Percentiles rank a stretch among this genome's conserved stretches.
Conservation (phyloP, 2,329 filamentous ascomycete species). For the Gnomoniopsis sp. region DNA sequence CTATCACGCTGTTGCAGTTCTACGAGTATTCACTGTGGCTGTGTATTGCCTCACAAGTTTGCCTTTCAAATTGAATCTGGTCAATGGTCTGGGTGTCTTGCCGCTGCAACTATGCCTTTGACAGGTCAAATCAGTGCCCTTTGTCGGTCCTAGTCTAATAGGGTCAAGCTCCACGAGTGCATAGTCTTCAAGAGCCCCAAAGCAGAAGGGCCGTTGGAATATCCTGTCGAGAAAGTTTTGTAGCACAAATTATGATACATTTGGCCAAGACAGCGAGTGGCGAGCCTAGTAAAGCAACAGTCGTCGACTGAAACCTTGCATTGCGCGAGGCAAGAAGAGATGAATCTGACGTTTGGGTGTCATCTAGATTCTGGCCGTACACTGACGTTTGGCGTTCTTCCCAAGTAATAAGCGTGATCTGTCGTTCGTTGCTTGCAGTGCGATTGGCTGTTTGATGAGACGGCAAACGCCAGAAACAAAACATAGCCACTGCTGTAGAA, state of each 20-base stretch:
- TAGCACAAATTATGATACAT: background rate
- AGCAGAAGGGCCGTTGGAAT: background rate
- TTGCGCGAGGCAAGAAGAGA: conserved; percentile 12
- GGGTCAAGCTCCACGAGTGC: background rate
- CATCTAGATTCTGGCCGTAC: conserved; percentile 7
- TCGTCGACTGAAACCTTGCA: conserved; percentile 13
- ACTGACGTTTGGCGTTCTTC: conserved; percentile 8
- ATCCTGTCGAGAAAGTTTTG: background rate
- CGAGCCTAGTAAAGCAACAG: conserved; percentile 14
- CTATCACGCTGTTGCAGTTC: too few relatives aligned
- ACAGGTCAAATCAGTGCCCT: background rate
- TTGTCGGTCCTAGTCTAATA: background rate
- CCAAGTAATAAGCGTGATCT: conserved; percentile 5
- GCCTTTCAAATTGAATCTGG: background rate
- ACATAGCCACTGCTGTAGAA: conserved; percentile 2
- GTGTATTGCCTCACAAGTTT: background rate
- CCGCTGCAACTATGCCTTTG: background rate
- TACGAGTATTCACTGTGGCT: too few relatives aligned
- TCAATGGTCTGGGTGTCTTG: background rate
- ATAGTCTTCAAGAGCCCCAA: background rate
- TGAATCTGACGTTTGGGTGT: conserved; percentile 17
- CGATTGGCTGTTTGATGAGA: conserved; percentile 16
- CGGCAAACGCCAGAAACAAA: conserved; percentile 10
- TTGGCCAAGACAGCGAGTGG: conserved; percentile 13
- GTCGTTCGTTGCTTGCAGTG: conserved; percentile 8